A percentile compares a stretch with the other conserved stretches of the same genome.
Conservation (phyloP, 2,329 filamentous ascomycete genomes). For the Aspergillus sp. region DNA sequence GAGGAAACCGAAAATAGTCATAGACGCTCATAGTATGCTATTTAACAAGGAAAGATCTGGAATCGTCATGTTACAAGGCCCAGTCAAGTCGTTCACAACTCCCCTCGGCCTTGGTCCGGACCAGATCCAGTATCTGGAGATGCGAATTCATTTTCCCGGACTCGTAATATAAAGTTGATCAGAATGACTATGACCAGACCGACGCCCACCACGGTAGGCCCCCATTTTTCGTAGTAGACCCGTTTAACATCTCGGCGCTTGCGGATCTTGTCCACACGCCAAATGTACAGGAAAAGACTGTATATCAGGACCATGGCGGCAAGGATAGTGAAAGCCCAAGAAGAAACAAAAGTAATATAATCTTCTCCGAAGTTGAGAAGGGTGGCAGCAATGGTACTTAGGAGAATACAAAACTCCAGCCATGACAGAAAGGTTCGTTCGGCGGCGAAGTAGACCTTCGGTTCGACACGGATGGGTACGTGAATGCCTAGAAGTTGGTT, state of each 20-base stretch:
- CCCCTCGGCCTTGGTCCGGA: too few relatives aligned
- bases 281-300: conserved; percentile 77
- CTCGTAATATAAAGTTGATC: conserved; percentile 75
- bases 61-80: too few relatives aligned
- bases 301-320: conserved; percentile 77
- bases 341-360: conserved; percentile 60
- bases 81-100: too few relatives aligned
- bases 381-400: conserved; percentile 80
- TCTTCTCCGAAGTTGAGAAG: conserved; percentile 72
- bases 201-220: conserved; percentile 71
- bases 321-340: conserved; percentile 76
- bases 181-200: conserved; percentile 69
- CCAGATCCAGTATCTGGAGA: conserved; percentile 7
- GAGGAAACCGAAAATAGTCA: too few relatives aligned
- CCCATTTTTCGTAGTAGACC: conserved; percentile 81
- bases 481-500: conserved; percentile 65
- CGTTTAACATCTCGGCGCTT: conserved; percentile 71
- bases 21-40: too few relatives aligned
- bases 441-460: conserved; percentile 95
- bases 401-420: conserved; percentile 95
- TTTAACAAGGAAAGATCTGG: too few relatives aligned
- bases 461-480: conserved; percentile 90
- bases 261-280: conserved; percentile 80
- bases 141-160: conserved; percentile 48
- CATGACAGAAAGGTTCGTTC: conserved; percentile 95